Conservation (phyloP, 1,284 basidiomycete genomes). For the Blastosporella zonata region DNA sequence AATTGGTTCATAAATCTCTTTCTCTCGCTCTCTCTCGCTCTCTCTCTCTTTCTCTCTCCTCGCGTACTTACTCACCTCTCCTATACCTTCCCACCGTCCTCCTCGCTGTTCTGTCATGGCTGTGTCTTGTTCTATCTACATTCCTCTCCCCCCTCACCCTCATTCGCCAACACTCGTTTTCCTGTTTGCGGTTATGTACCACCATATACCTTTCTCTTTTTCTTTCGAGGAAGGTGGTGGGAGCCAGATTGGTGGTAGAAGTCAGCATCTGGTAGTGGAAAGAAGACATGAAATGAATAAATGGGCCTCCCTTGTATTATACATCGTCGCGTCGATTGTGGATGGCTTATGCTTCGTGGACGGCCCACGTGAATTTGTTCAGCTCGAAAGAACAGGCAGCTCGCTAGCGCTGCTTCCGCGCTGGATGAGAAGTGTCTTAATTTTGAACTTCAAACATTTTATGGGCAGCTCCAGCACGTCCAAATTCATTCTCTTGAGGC, state of each 20-base stretch:
- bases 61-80: slow-evolving; percentile 19
- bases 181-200: slow-evolving; percentile 14
- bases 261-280: slow-evolving; percentile 19
- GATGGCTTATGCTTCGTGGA: not conserved
- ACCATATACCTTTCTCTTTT: slow-evolving; percentile 9
- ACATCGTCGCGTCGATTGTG: not conserved
- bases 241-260: slow-evolving; percentile 18
- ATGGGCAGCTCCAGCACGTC: slow-evolving; percentile 5
- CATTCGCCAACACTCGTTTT: slow-evolving; percentile 14
- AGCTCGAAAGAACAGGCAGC: too few relatives aligned
- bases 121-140: slow-evolving; percentile 15
- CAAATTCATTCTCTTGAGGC: not conserved
- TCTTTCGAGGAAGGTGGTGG: slow-evolving; percentile 14
- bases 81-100: slow-evolving; percentile 17
- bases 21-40: slow-evolving; percentile 4
- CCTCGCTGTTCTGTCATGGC: slow-evolving; percentile 17
- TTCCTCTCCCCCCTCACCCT: slow-evolving; percentile 2
- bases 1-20: slow-evolving; percentile 18
- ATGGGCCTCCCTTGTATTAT: slow-evolving; percentile 22
- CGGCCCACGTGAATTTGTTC: too few relatives aligned
- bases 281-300: slow-evolving; percentile 22
- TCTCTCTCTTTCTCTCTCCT: slow-evolving; percentile 12
- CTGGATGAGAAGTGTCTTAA: too few relatives aligned
- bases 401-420: too few relatives aligned
- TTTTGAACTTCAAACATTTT: slow-evolving; percentile 7